A percentile compares a stretch with the other conserved stretches of the same genome.
Evolutionary conservation across 2,329 filamentous ascomycete species (phyloP).

Genomic region (Pseudogymnoascus sp.): DNA sequence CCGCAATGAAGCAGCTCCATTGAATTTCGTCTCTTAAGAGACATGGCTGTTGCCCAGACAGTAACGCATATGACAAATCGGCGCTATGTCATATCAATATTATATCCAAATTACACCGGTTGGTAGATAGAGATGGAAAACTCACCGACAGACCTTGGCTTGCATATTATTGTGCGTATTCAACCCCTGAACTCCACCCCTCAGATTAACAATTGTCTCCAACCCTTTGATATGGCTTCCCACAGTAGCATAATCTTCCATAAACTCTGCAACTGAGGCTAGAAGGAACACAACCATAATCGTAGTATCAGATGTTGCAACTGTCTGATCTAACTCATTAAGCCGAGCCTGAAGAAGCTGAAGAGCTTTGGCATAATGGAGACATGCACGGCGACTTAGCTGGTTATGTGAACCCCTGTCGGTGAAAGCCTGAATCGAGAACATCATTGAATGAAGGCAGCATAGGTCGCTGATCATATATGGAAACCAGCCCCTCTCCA

Average conservation of each 20-base stretch:
- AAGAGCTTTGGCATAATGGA: background rate
- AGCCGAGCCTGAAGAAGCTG: background rate
- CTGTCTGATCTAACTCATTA: background rate
- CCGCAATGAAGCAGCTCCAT: background rate
- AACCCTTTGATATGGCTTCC: background rate
- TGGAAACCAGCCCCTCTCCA: background rate
- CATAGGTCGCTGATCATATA: background rate
- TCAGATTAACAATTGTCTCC: background rate
- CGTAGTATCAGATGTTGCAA: background rate
- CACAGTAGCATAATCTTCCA: background rate
- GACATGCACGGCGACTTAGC: background rate
- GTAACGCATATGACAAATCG: background rate
- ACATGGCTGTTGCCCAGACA: background rate
- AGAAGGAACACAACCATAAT: background rate
- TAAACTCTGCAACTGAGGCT: background rate
- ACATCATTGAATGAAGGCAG: background rate
- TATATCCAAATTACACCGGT: background rate
- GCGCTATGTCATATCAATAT: background rate
- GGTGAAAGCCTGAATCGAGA: background rate
- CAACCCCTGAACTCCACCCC: background rate
- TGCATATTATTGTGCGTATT: background rate
- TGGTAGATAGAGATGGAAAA: background rate
- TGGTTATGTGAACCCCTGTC: background rate
- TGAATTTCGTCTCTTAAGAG: background rate
- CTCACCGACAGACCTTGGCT: background rate